A percentile compares a stretch with the other conserved stretches of the same genome.
Evolutionary conservation across 192 early-diverging fungal genomes (phyloP).

Genomic region (Allomyces macrogynus): DNA sequence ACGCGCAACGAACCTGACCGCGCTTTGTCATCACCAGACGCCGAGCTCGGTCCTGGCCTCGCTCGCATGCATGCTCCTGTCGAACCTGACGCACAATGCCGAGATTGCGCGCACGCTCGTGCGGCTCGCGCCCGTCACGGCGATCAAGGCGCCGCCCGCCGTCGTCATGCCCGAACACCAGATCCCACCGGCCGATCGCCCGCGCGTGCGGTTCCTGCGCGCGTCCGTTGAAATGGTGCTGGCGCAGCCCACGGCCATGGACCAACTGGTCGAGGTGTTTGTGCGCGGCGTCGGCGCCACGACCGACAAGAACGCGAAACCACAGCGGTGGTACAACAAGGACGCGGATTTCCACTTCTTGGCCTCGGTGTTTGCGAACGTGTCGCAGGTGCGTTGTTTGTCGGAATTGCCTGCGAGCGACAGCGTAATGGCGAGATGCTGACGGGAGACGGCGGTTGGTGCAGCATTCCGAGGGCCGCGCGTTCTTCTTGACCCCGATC

Average conservation of each 20-base stretch:
- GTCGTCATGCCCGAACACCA: conserved; percentile 4
- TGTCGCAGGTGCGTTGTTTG: conserved; percentile 27
- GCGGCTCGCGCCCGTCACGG: conserved; percentile 1
- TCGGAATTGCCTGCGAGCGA: background rate
- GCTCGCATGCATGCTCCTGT: conserved; percentile 71
- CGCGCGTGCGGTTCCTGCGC: conserved; percentile 4
- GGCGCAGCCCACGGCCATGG: conserved; percentile 24
- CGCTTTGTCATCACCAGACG: conserved; percentile 17
- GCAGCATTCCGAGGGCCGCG: conserved; percentile 40
- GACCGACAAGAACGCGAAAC: background rate
- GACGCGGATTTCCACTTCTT: conserved; percentile 64
- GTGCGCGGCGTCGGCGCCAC: conserved; percentile 43
- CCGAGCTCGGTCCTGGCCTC: conserved; percentile 53
- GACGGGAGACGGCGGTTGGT: background rate
- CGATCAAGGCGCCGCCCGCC: conserved; percentile 4
- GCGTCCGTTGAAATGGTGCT: conserved; percentile 18
- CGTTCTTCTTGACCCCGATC: conserved; percentile 30
- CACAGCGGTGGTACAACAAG: conserved; percentile 37
- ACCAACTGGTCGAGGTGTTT: conserved; percentile 77
- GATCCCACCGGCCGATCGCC: conserved; percentile 12
- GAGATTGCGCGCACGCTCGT: conserved; percentile 33
- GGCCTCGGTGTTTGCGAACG: conserved; percentile 79
- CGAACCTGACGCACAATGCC: conserved; percentile 68
- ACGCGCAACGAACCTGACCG: background rate
- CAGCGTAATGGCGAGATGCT: background rate